Evolutionary conservation across 257 asterid species (phyloP).

Genomic region (Gentiana macrophylla): DNA sequence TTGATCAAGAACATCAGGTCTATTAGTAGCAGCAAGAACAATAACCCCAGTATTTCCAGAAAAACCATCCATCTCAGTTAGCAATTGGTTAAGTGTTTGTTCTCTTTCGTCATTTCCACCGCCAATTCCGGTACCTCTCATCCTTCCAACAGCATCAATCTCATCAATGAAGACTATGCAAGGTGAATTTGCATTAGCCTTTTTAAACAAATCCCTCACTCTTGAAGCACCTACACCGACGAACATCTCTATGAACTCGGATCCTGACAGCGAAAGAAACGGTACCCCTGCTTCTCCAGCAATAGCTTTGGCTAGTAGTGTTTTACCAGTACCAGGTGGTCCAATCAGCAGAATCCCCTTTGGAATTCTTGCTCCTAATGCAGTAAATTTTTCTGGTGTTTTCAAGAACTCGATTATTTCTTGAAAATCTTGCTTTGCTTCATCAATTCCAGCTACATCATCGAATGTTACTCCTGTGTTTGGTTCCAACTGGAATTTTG

Average conservation of each 20-base stretch:
- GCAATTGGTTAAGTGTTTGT: constrained; percentile 59
- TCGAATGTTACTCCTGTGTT: constrained; percentile 61
- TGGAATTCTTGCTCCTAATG: constrained; percentile 57
- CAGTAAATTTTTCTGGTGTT: constrained; percentile 50
- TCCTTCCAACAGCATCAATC: constrained; percentile 66
- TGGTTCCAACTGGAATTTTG: constrained; percentile 67
- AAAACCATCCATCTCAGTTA: constrained; percentile 69
- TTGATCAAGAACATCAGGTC: constrained; percentile 61
- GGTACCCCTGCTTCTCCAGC: constrained; percentile 77
- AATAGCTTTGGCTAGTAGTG: constrained; percentile 56
- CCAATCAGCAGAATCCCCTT: constrained; percentile 49
- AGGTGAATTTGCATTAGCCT: constrained; percentile 29
- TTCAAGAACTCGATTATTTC: constrained; percentile 52
- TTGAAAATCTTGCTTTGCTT: constrained; percentile 59
- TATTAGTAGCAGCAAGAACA: constrained; percentile 58
- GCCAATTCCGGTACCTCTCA: constrained; percentile 71
- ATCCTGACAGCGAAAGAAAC: constrained; percentile 53
- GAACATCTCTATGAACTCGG: constrained; percentile 71
- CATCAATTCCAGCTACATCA: constrained; percentile 72
- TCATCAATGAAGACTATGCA: constrained; percentile 60
- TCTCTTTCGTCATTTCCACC: constrained; percentile 78
- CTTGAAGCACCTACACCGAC: constrained; percentile 75
- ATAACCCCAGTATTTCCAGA: constrained; percentile 44
- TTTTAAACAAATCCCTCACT: constrained; percentile 60
- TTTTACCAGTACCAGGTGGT: constrained; percentile 75